Percentiles rank a stretch among this genome's conserved stretches.
Conservation (phyloP, 2,329 filamentous ascomycete species). For the Aspergillus sergii region DNA sequence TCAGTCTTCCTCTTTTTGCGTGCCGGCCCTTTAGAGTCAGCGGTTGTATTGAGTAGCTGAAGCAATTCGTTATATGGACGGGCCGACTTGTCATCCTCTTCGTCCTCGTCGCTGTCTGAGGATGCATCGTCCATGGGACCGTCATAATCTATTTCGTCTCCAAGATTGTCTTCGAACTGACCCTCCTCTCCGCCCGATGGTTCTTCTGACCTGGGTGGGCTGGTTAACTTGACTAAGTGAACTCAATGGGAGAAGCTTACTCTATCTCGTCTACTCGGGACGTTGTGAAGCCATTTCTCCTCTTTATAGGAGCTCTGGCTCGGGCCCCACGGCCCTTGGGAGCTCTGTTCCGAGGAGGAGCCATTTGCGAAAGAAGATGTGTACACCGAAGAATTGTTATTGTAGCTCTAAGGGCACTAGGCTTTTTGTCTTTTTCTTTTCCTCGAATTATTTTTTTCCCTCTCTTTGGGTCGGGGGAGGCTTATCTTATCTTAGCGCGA, state of each 20-base stretch:
- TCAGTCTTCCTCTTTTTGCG: conserved; percentile 58
- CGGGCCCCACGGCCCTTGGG: conserved; percentile 34
- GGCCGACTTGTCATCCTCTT: conserved; percentile 43
- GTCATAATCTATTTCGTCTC: conserved; percentile 48
- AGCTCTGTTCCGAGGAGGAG: conserved; percentile 31
- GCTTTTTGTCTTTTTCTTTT: not conserved
- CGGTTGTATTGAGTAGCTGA: conserved; percentile 53
- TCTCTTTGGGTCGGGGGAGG: conserved; percentile 1
- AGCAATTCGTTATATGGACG: conserved; percentile 61
- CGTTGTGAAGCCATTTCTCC: conserved; percentile 36
- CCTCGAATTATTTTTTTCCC: conserved; percentile 15
- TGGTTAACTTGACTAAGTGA: conserved; percentile 11
- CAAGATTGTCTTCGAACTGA: conserved; percentile 45
- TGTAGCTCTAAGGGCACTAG: not conserved
- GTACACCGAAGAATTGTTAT: not conserved
- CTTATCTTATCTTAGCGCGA: conserved; percentile 54
- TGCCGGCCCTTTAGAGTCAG: conserved; percentile 46
- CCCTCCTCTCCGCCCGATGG: conserved; percentile 29
- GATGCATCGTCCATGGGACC: conserved; percentile 36
- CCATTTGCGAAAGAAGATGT: conserved; percentile 23
- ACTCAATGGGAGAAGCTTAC: conserved; percentile 28
- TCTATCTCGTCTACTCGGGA: conserved; percentile 43
- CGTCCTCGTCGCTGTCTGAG: conserved; percentile 46
- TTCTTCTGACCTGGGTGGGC: conserved; percentile 28
- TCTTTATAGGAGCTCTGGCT: conserved; percentile 28